phyloP scores from a whole-genome alignment of 306 rosid genomes.

The Pachyrhizus erosus region DNA sequence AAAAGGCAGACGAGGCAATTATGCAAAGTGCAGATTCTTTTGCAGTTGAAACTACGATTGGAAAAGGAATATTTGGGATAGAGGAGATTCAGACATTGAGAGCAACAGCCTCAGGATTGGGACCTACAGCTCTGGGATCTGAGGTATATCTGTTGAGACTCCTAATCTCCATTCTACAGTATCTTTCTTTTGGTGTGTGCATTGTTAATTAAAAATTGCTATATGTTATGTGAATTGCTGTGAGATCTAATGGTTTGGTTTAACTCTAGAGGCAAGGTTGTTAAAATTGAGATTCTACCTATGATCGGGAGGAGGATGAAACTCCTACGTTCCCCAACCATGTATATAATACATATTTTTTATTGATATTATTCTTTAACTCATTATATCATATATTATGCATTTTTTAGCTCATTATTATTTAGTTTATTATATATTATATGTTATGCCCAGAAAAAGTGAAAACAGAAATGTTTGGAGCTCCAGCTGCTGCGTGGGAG shows the following conservation, averaged over 20 bases:
- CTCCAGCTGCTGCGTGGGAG: neutral
- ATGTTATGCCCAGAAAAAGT: too few relatives aligned
- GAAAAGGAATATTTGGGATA: neutral
- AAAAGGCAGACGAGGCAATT: neutral
- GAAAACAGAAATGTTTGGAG: too few relatives aligned
- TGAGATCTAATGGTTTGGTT: neutral
- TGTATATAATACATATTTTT: too few relatives aligned
- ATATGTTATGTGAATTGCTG: neutral
- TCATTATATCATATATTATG: too few relatives aligned
- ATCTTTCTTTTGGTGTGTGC: neutral
- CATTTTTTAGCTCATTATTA: too few relatives aligned
- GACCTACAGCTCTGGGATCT: neutral
- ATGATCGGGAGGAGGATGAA: too few relatives aligned
- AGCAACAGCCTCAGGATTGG: neutral
- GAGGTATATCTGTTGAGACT: neutral
- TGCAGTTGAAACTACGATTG: neutral
- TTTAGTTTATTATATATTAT: too few relatives aligned
- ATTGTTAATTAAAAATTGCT: neutral
- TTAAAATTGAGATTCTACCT: too few relatives aligned
- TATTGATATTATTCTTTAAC: too few relatives aligned
- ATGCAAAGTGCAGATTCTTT: neutral
- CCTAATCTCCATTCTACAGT: neutral
- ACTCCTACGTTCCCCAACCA: too few relatives aligned
- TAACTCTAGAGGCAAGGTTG: neutral
- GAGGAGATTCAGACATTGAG: too few relatives aligned